phyloP scores from a whole-genome alignment of 257 asterid species.

The Catharanthus roseus region DNA sequence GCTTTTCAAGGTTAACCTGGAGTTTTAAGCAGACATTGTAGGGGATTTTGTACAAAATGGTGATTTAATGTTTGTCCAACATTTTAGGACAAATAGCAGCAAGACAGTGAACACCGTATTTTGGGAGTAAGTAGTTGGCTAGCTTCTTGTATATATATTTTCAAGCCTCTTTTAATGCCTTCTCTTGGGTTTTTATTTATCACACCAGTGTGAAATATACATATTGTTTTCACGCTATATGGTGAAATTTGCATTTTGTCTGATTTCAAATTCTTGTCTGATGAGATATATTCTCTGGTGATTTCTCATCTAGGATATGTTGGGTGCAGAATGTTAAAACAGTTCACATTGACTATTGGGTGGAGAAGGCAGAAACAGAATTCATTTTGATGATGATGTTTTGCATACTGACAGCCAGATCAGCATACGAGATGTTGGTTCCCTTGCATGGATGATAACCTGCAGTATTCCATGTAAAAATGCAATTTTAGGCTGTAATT shows the following conservation, averaged over 20 bases:
- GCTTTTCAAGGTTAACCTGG: too few relatives aligned
- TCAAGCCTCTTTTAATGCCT: too few relatives aligned
- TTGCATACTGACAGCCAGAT: conserved; percentile 87
- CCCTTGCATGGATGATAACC: conserved; percentile 94
- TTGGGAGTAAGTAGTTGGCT: neutral
- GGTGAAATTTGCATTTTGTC: conserved; percentile 4
- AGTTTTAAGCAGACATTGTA: too few relatives aligned
- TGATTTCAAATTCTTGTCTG: conserved; percentile 21
- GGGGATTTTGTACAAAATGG: too few relatives aligned
- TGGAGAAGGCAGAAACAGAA: conserved; percentile 95
- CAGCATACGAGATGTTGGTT: conserved; percentile 97
- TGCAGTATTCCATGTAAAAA: conserved; percentile 82
- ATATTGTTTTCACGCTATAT: too few relatives aligned
- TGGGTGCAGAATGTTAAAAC: conserved; percentile 70
- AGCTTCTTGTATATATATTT: neutral
- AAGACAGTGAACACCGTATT: too few relatives aligned
- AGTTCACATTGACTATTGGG: conserved; percentile 91
- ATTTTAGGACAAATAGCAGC: too few relatives aligned
- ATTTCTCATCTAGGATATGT: conserved; percentile 56
- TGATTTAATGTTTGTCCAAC: too few relatives aligned
- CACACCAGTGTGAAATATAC: neutral
- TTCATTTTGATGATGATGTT: conserved; percentile 72
- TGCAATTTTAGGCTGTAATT: neutral
- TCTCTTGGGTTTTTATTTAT: neutral
- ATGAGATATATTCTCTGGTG: conserved; percentile 32